These are phyloP conservation scores for Obelidium mucronatum DNA, from an alignment of 192 early-diverging fungal genomes.

Conservation along the genomic window DNA sequence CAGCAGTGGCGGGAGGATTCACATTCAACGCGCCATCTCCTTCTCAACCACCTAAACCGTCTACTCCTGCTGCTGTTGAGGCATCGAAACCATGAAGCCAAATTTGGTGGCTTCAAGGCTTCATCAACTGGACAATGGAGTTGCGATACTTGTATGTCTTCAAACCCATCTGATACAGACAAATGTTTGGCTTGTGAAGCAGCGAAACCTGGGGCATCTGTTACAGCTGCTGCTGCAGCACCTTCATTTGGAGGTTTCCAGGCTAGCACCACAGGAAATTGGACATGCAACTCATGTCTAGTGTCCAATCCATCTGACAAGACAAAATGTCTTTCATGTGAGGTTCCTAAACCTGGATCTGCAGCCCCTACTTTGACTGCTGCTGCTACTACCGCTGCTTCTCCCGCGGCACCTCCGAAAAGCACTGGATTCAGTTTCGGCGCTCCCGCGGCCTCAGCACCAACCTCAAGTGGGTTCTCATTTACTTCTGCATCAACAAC, in stretches of 20 bases:
- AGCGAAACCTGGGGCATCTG: slow-evolving; percentile 13
- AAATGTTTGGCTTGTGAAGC: slow-evolving; percentile 29
- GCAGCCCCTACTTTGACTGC: background rate
- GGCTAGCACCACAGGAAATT: background rate
- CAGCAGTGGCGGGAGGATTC: background rate
- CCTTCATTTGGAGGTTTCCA: background rate
- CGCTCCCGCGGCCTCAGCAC: background rate
- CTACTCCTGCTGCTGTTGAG: background rate
- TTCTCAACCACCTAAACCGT: background rate
- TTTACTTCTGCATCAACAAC: background rate
- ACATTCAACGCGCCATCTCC: background rate
- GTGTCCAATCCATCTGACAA: slow-evolving; percentile 18
- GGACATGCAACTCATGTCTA: slow-evolving; percentile 22
- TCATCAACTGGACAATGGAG: no score
- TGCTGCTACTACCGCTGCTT: background rate
- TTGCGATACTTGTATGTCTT: slow-evolving; percentile 16
- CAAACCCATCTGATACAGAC: slow-evolving; percentile 7
- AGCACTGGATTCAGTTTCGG: slow-evolving; percentile 6
- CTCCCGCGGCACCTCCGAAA: background rate
- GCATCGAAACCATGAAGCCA: background rate
- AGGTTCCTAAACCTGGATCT: slow-evolving; percentile 20
- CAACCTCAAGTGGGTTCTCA: slow-evolving; percentile 6
- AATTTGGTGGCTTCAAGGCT: no score
- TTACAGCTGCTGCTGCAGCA: background rate
- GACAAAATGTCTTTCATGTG: slow-evolving; percentile 22